These are phyloP conservation scores for Boletus sp. DNA, from an alignment of 1,284 basidiomycete species.

Conservation along the genomic window DNA sequence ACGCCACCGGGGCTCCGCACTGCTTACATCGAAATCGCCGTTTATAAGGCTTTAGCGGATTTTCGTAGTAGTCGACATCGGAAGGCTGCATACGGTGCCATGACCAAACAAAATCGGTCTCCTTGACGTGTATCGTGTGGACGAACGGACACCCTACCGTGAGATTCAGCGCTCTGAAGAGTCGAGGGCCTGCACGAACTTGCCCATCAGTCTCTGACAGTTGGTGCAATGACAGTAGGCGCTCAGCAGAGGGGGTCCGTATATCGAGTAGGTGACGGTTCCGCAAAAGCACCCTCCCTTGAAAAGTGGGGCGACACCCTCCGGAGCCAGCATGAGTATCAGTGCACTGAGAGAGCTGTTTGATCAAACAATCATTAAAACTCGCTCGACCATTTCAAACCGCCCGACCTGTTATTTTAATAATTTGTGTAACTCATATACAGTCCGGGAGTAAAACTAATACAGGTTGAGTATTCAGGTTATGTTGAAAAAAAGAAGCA, in stretches of 20 bases:
- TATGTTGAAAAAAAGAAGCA: no score
- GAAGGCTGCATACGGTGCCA: slow-evolving; percentile 39
- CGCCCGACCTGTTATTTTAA: no score
- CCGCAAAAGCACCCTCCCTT: slow-evolving; percentile 60
- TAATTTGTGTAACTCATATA: no score
- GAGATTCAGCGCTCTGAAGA: not conserved
- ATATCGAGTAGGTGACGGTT: slow-evolving; percentile 48
- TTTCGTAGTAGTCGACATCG: slow-evolving; percentile 48
- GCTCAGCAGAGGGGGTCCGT: slow-evolving; percentile 51
- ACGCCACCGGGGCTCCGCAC: slow-evolving; percentile 57
- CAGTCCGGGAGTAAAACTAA: no score
- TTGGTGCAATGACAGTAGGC: slow-evolving; percentile 69
- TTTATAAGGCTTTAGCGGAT: slow-evolving; percentile 56
- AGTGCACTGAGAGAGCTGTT: no score
- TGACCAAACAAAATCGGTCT: slow-evolving; percentile 56
- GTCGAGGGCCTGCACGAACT: slow-evolving; percentile 16
- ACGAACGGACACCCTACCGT: slow-evolving; percentile 59
- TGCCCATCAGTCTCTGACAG: slow-evolving; percentile 62
- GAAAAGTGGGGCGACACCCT: slow-evolving; percentile 19
- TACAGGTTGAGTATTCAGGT: no score
- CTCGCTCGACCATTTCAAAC: no score
- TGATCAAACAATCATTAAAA: no score
- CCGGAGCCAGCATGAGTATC: slow-evolving; percentile 25
- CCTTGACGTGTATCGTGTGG: slow-evolving; percentile 59
- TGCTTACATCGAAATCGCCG: slow-evolving; percentile 59